Base-by-base conservation (phyloP, 1,139 yeast genomes). In the Arxiozyma telluris region DNA sequence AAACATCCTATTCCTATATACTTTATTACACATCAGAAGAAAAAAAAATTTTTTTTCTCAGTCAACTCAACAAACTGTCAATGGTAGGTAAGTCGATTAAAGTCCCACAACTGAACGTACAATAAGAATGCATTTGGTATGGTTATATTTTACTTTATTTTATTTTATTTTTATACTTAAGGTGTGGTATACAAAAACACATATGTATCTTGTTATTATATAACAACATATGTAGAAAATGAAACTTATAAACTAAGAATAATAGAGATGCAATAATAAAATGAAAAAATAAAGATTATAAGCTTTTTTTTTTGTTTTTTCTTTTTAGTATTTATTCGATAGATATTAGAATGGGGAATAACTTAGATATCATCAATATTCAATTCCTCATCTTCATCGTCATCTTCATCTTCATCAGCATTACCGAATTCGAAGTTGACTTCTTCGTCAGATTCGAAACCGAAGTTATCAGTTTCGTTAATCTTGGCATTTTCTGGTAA, bases 381-480 rank as follows among this genome's bases (percentile, higher is more conserved):
- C 67, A 90, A 87, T 69, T 82, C 84, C 61, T 80, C 76, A 69
- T 87, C 94, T 68, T 83, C 87, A 48, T 74, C 94, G 46, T 80
- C 91, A 9, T 82, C 89, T 18, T 82, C 91, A 53, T 79, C 85
- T 57, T 81, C 89, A 58, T 89, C 94, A 61, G 90, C 97, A 68
- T 87, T 93, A 72, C 97, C 98, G 74, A 94, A 94, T 76, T 94
- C 98, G 74, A 94, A 91, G 82, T 93, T 93, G 72, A 91, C 96
- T 67, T 93, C 98, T 64, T 91, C 98, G 60, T 91, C 98, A 54
- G 91, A 96, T 64, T 90, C 98, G 70, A 85, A 94, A 69, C 96
- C 97, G 69, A 90, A 91, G 60, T 96, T 90, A 72, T 93, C 98
- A 61, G 96, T 89, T 78, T 94, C 98, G 75, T 93, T 91, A 73